phyloP scores from a whole-genome alignment of 116 monocot genomes.

The Posidonia oceanica region DNA sequence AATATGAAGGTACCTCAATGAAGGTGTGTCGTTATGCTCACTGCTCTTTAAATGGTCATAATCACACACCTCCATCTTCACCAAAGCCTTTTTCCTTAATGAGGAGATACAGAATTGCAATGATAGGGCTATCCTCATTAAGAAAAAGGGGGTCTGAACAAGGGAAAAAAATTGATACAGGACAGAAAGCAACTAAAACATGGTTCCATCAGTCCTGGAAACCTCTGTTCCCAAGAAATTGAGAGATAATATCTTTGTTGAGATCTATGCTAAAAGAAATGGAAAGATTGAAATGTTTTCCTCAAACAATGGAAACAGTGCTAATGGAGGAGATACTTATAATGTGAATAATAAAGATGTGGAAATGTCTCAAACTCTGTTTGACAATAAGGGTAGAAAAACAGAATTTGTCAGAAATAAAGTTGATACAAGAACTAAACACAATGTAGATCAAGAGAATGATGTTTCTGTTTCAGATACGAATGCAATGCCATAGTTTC shows the following conservation, averaged over 20 bases:
- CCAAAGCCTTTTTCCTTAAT: neutral
- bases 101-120: neutral
- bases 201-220: neutral
- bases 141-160: neutral
- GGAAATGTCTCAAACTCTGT: neutral
- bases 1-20: constrained; percentile 3
- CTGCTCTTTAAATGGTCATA: constrained; percentile 8
- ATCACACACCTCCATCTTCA: neutral
- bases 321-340: neutral
- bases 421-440: no score
- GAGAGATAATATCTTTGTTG: neutral
- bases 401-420: no score
- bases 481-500: no score
- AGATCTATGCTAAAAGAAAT: constrained; percentile 8
- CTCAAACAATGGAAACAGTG: neutral
- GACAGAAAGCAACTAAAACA: neutral
- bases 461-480: no score
- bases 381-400: no score
- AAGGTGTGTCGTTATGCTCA: constrained; percentile 2
- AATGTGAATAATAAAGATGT: neutral
- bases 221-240: neutral
- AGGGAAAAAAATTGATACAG: neutral
- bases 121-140: neutral
- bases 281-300: constrained; percentile 4
- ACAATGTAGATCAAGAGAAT: no score